A percentile compares a stretch with the other conserved stretches of the same genome.
Evolutionary conservation across 2,329 filamentous ascomycete genomes (phyloP).

Genomic region (Epichloe gansuensis): DNA sequence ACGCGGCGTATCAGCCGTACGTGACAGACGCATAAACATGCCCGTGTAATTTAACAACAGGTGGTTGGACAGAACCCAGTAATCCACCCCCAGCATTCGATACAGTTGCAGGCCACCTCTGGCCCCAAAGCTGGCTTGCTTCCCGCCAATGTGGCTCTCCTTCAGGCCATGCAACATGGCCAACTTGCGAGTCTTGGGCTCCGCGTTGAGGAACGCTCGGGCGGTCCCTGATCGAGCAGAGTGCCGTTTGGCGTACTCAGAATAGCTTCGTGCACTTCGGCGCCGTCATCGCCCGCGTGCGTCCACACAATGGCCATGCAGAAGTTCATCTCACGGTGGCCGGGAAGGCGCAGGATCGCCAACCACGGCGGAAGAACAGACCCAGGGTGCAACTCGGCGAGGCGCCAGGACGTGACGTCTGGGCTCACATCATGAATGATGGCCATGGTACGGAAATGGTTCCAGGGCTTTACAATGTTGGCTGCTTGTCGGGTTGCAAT

Average conservation of each 20-base stretch:
- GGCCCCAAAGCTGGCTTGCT: constrained; percentile 6
- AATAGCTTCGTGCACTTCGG: constrained; percentile 5
- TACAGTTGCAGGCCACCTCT: constrained; percentile 5
- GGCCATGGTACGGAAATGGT: constrained; percentile 6
- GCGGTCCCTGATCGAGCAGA: constrained; percentile 1
- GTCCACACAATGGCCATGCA: constrained; percentile 8
- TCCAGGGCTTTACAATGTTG: constrained; percentile 7
- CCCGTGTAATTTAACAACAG: constrained; percentile 4
- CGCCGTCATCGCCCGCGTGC: background rate
- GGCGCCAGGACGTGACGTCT: constrained; percentile 3
- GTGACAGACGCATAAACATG: constrained; percentile 7
- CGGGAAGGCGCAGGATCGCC: constrained; percentile 6
- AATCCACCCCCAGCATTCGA: constrained; percentile 4
- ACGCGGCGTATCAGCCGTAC: constrained; percentile 4
- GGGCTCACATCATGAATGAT: constrained; percentile 2
- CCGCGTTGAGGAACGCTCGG: constrained; percentile 4
- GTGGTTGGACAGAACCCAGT: constrained; percentile 7
- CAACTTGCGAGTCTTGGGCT: constrained; percentile 6
- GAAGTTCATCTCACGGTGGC: constrained; percentile 8
- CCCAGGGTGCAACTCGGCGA: constrained; percentile 1
- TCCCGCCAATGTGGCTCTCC: constrained; percentile 7
- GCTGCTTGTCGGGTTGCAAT: constrained; percentile 7
- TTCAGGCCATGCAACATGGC: constrained; percentile 7
- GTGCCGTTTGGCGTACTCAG: constrained; percentile 6
- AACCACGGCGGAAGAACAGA: constrained; percentile 5